Evolutionary conservation across 495 filamentous ascomycete species (phyloP), one percentile per base, ranked within the genome.

Genomic region (Penicillium parvum): DNA sequence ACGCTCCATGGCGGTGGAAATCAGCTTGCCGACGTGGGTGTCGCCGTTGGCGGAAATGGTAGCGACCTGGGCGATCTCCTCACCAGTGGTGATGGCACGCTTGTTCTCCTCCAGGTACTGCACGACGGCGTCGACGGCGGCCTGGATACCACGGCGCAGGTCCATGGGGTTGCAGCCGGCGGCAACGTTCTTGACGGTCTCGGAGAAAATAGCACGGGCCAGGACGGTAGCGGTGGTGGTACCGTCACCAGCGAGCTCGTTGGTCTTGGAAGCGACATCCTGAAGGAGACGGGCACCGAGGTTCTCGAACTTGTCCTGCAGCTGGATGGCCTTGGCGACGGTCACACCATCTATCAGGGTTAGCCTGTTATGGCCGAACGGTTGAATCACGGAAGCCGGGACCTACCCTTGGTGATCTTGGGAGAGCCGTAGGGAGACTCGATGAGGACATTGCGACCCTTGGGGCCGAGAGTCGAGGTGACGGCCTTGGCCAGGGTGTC

Each of bases 161-260:
- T 98, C 92, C 92, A 98, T 98, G 45, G 92, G 92, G 76, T 97
- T 98, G 84, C 94, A 98, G 52, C 92, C 92, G 44, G 92, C 94
- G 51, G 92, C 92, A 52, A 98, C 92, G 69, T 98, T 98, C 83
- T 97, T 97, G 61, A 97, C 92, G 32, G 90, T 96, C 79, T 97
- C 94, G 66, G 92, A 92, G 80, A 98, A 98, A 75, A 98, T 98
- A 61, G 91, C 88, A 55, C 91, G 88, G 55, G 90, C 94, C 37
- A 98, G 86, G 57, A 96, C 90, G 43, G 92, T 98, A 49, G 92
- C 92, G 41, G 89, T 95, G 46, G 92, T 98, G 49, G 92, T 98
- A 69, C 92, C 92, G 64, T 98, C 92, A 84, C 92, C 92, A 46
- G 92, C 92, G 57, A 89, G 81, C 73, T 98, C 92, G 76, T 98